phyloP scores from a whole-genome alignment of 805 yeast species.

The Cephaloascus fragrans region DNA sequence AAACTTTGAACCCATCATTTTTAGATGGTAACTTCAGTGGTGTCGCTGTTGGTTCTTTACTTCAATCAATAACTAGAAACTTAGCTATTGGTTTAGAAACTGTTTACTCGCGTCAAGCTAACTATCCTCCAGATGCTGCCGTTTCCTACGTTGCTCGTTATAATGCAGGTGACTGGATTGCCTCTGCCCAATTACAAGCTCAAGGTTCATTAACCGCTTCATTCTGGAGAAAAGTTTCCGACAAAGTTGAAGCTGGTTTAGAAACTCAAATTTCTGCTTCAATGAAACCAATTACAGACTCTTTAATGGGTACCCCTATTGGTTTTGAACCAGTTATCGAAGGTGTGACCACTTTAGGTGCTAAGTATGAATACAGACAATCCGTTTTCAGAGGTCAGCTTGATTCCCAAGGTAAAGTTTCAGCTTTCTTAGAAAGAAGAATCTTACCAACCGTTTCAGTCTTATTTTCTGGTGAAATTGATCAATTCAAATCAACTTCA shows the following conservation, averaged over 20 bases:
- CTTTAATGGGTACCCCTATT: slow-evolving; percentile 68
- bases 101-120: slow-evolving; percentile 69
- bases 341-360: slow-evolving; percentile 90
- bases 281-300: slow-evolving; percentile 64
- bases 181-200: slow-evolving; percentile 87
- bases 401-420: slow-evolving; percentile 84
- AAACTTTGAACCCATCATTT: slow-evolving; percentile 82
- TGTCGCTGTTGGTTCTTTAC: slow-evolving; percentile 82
- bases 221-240: slow-evolving; percentile 90
- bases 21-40: slow-evolving; percentile 75
- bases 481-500: slow-evolving; percentile 70
- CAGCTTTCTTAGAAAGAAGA: slow-evolving; percentile 87
- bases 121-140: slow-evolving; percentile 81
- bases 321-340: slow-evolving; percentile 81
- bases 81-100: slow-evolving; percentile 89
- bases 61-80: slow-evolving; percentile 80
- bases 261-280: slow-evolving; percentile 78
- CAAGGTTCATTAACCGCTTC: slow-evolving; percentile 85
- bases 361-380: slow-evolving; percentile 96
- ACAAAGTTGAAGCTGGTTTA: slow-evolving; percentile 90
- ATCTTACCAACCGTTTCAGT: slow-evolving; percentile 85
- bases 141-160: slow-evolving; percentile 86
- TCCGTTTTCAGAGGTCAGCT: slow-evolving; percentile 92
- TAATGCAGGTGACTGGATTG: slow-evolving; percentile 83
- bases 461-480: slow-evolving; percentile 85